Conservation (phyloP, 345 rosid species). For the Rubroshorea leprosula region DNA sequence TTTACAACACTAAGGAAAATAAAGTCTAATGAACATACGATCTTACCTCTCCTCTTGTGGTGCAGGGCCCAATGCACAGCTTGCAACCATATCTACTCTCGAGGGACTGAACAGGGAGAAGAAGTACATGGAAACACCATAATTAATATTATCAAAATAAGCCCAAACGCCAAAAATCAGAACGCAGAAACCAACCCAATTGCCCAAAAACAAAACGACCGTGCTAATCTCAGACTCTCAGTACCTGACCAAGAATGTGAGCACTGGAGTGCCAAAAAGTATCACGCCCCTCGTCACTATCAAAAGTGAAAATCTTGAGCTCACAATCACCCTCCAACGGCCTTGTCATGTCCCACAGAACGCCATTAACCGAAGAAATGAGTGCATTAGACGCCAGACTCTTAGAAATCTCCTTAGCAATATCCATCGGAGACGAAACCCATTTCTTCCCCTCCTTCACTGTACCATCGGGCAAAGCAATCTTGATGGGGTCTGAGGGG, state of each 20-base stretch:
- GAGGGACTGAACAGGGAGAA: conserved; percentile 46
- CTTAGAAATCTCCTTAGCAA: conserved; percentile 65
- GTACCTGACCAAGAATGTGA: conserved; percentile 95
- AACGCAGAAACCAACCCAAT: background rate
- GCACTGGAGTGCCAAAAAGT: conserved; percentile 99
- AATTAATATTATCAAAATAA: conserved; percentile 8
- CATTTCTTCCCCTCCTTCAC: conserved; percentile 91
- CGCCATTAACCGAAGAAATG: conserved; percentile 71
- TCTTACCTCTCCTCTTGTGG: conserved; percentile 96
- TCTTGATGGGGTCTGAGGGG: conserved; percentile 71
- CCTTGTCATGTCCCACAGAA: conserved; percentile 88
- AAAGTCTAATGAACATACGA: background rate
- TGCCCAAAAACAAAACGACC: background rate
- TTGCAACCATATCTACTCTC: conserved; percentile 85
- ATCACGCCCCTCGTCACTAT: conserved; percentile 77
- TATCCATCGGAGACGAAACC: conserved; percentile 67
- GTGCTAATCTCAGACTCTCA: too few relatives aligned
- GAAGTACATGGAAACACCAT: background rate
- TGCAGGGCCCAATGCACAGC: conserved; percentile 97
- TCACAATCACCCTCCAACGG: conserved; percentile 77
- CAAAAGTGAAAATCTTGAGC: conserved; percentile 68
- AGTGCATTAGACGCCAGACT: conserved; percentile 60
- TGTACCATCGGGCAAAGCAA: conserved; percentile 59
- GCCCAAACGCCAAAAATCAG: background rate
- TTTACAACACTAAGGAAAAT: background rate